A percentile compares a stretch with the other conserved stretches of the same genome.
Conservation (phyloP, 305 asterid species). For the Plantago lanceolata region DNA sequence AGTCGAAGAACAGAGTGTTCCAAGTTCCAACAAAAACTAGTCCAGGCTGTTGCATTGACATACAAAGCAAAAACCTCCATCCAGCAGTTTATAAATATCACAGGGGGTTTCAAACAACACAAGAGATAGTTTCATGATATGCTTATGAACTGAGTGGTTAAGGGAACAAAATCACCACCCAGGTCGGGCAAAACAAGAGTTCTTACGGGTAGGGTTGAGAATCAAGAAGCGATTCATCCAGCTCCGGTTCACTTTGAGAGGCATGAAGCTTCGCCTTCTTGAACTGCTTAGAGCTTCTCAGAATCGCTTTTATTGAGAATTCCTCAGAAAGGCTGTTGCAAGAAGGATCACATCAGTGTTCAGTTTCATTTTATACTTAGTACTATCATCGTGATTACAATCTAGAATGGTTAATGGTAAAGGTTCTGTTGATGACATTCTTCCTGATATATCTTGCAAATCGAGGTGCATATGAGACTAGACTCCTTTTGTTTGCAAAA, state of each 20-base stretch:
- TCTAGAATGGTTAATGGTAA: background rate
- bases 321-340: conserved; percentile 38
- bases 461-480: too few relatives aligned
- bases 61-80: too few relatives aligned
- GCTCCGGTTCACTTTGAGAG: conserved; percentile 41
- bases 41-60: too few relatives aligned
- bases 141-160: background rate
- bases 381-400: background rate
- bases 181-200: background rate
- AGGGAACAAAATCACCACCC: background rate
- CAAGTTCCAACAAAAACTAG: too few relatives aligned
- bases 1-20: too few relatives aligned
- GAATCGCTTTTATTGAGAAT: conserved; percentile 45
- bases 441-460: too few relatives aligned
- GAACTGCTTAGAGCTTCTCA: conserved; percentile 67
- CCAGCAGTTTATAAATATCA: too few relatives aligned
- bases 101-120: too few relatives aligned
- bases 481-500: too few relatives aligned
- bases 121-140: too few relatives aligned
- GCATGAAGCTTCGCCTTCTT: conserved; percentile 55
- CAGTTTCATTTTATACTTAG: too few relatives aligned
- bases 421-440: background rate
- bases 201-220: conserved; percentile 30
- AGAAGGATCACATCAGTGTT: conserved; percentile 1
- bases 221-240: conserved; percentile 47